Base-by-base conservation (phyloP, 2,329 filamentous ascomycete species). In the Diaporthe destruens region DNA sequence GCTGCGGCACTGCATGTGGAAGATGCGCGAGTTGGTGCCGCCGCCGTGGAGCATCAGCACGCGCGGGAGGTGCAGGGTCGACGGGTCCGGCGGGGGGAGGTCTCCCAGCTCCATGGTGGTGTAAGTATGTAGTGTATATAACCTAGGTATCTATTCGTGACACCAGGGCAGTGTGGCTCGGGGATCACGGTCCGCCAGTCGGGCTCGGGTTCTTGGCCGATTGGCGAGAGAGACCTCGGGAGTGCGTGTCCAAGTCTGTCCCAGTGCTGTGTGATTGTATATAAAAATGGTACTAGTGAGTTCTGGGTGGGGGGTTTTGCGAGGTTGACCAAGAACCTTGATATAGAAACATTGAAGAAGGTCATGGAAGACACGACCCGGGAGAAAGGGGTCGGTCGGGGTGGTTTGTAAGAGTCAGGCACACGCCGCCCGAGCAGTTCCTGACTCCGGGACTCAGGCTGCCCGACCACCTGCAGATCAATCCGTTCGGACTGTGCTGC, bases 21-120 rank as follows among this genome's bases (percentile, higher is more conserved):
- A 95, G 80, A 94, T 89, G 53, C 85, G 79, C n/a, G 87, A 90
- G 78, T 92, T 94, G 75, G 91, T 90, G 74, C 93, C 93, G 77
- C 93, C 93, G 79, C 93, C 93, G 81, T 95, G 93, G n/a, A 95
- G 89, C 82, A 92, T 95, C 76, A 95, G 90, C 76, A 95, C 90
- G 73, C 93, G 91, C 3, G 92, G 92, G 36, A 87, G 83, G 72
- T 80, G 63, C 16, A 74, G 56, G 18, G 72, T 74, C 1, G 63
- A 47, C 7, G 51, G 59, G 51, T 69, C 51, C 89, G 0, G 89
- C 82, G 7, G 85, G 80, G 77, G 89, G 91, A 74, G 86, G 84
- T 56, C 42, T 39, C 39, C 57, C 36, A 63, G 42, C 16, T 72
- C 63, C 65, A 72, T 72, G 29, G 29, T n/a, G 42, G 16, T 23